A percentile compares a stretch with the other conserved stretches of the same genome.
These are phyloP conservation scores for Castanopsis chinensis DNA, from an alignment of 306 rosid species.

Conservation along the genomic window DNA sequence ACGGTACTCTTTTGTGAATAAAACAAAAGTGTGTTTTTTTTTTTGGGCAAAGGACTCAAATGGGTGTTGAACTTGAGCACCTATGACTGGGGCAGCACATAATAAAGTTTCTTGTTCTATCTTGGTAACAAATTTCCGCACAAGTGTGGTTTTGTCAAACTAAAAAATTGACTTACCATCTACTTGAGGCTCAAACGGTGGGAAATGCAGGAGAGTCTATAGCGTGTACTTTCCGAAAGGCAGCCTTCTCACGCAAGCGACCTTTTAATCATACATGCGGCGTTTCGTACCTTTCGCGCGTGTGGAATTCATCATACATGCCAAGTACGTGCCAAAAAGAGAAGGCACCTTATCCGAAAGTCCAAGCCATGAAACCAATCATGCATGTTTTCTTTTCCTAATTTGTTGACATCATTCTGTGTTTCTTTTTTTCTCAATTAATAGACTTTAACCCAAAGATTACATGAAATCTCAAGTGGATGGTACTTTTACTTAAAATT, in stretches of 20 bases:
- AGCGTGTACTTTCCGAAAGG: constrained; percentile 13
- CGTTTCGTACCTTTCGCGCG: not conserved
- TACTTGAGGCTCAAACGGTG: not conserved
- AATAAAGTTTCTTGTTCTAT: not conserved
- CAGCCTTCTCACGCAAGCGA: not conserved
- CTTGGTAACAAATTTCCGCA: not conserved
- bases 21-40: no score
- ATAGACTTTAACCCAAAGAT: no score
- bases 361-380: no score
- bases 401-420: not conserved
- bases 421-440: not conserved
- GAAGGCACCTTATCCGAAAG: not conserved
- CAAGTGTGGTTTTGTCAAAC: not conserved
- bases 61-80: not conserved
- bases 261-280: not conserved
- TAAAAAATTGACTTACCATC: not conserved
- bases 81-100: not conserved
- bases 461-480: no score
- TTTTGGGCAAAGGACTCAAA: no score
- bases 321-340: not conserved
- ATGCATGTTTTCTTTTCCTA: no score
- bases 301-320: not conserved
- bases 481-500: no score
- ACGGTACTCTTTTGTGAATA: no score
- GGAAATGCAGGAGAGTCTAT: not conserved